Conservation (phyloP, 2,329 filamentous ascomycete species). For the Sclerotiophoma versabilis region DNA sequence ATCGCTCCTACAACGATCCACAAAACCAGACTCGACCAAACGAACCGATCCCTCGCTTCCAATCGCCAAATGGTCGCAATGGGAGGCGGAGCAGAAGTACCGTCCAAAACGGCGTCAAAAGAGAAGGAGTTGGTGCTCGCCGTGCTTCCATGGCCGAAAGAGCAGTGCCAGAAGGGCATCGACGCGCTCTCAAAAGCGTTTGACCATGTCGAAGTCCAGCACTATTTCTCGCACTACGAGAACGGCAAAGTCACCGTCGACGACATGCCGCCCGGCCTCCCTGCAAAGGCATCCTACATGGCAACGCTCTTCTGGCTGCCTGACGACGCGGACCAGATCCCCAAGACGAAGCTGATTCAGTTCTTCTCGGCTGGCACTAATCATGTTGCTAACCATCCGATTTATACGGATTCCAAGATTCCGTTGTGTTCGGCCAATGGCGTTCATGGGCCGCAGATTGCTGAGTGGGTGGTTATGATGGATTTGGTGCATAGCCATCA, state of each 20-base stretch:
- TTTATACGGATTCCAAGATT: slow-evolving; percentile 61
- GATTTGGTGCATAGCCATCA: slow-evolving; percentile 64
- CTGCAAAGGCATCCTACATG: slow-evolving; percentile 55
- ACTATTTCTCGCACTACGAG: slow-evolving; percentile 36
- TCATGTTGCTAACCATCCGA: slow-evolving; percentile 59
- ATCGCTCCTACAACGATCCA: neutral
- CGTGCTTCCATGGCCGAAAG: slow-evolving; percentile 51
- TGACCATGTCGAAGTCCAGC: slow-evolving; percentile 41
- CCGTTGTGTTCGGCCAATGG: slow-evolving; percentile 63
- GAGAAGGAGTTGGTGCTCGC: slow-evolving; percentile 50
- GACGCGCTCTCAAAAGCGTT: slow-evolving; percentile 39
- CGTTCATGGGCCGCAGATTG: slow-evolving; percentile 69
- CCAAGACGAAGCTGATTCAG: slow-evolving; percentile 60
- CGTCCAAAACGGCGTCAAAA: slow-evolving; percentile 25
- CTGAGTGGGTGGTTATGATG: slow-evolving; percentile 72
- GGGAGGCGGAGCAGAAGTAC: slow-evolving; percentile 53
- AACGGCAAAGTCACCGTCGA: slow-evolving; percentile 46
- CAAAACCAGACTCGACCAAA: neutral
- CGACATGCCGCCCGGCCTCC: slow-evolving; percentile 51
- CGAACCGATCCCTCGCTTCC: neutral
- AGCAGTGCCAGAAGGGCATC: slow-evolving; percentile 28
- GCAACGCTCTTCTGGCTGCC: slow-evolving; percentile 59
- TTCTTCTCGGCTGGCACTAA: slow-evolving; percentile 66
- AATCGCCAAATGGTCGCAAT: slow-evolving; percentile 47
- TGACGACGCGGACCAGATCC: slow-evolving; percentile 41